Base-by-base conservation (phyloP, 2,329 filamentous ascomycete genomes). In the Lasiodiplodia hormozganensis region DNA sequence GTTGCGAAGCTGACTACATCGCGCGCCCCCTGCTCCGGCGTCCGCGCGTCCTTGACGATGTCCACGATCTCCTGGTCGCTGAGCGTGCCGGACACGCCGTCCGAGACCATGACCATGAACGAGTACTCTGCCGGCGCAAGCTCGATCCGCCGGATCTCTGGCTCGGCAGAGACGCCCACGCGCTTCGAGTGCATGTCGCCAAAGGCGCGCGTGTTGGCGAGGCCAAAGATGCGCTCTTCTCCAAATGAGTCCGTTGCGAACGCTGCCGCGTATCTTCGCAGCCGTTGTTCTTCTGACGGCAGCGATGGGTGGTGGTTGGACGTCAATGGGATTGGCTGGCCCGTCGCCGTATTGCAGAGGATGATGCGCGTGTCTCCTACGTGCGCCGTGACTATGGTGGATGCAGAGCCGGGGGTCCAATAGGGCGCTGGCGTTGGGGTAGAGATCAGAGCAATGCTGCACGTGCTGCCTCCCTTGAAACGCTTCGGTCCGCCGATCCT, bases 211-310 rank as follows among this genome's bases (percentile, higher is more conserved):
- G 93, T 96, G 81, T 99, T 99, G 73, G 96, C 96, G 0, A 99
- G 86, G 0, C 96, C 95, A 16, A 90, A 90, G 79, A 99, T 96
- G 73, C 96, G 93, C 81, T 98, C 94, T 81, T 99, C 96, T 76
- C 96, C 96, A 78, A 99, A 99, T 40, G 93, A 96, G 81, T 99
- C 96, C 0, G 95, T 96, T 21, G 97, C 91, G 77, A 98, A 95
- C 2, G 91, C 90, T 36, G 92, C 88, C 1, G 94, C 92, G 77
- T 94, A 98, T 60, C 94, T 90, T 54, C 94, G 91, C 28, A 99
- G 86, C 8, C 96, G 89, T 52, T 89, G 90, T 11, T 91, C 90
- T 83, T 99, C 96, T 67, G 89, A 85, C 0, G 96, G 96, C 4
- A 92, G 89, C n/a, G 90, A 92, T 0, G 96, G 95, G 77, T 97